phyloP scores from a whole-genome alignment of 2,329 filamentous ascomycete genomes.

The Colletotrichum orchidophilum region DNA sequence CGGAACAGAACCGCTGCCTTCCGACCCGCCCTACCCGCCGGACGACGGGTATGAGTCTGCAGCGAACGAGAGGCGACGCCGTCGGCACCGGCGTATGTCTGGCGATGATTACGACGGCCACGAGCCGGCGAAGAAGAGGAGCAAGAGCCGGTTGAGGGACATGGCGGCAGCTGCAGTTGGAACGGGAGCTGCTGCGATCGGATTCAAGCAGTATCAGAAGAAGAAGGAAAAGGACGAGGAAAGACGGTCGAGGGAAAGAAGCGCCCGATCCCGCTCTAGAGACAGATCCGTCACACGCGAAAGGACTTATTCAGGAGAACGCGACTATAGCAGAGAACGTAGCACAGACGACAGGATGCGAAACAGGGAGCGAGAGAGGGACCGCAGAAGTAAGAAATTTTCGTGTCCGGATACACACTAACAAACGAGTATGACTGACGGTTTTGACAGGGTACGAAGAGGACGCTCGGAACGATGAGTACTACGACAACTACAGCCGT shows the following conservation, averaged over 20 bases:
- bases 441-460: slow-evolving; percentile 46
- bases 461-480: slow-evolving; percentile 44
- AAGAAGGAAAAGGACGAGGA: slow-evolving; percentile 51
- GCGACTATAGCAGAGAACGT: slow-evolving; percentile 35
- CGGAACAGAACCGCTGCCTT: slow-evolving; percentile 65
- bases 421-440: slow-evolving; percentile 23
- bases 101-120: slow-evolving; percentile 46
- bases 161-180: slow-evolving; percentile 64
- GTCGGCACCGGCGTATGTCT: slow-evolving; percentile 47
- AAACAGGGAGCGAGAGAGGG: slow-evolving; percentile 40
- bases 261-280: slow-evolving; percentile 20
- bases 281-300: slow-evolving; percentile 24
- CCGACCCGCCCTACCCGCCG: slow-evolving; percentile 46
- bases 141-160: slow-evolving; percentile 63
- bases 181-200: slow-evolving; percentile 69
- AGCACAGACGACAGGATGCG: slow-evolving; percentile 38
- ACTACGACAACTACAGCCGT: slow-evolving; percentile 48
- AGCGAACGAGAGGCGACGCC: slow-evolving; percentile 53
- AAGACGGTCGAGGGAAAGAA: slow-evolving; percentile 31
- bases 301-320: slow-evolving; percentile 12
- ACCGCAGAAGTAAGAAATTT: slow-evolving; percentile 44
- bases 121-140: slow-evolving; percentile 56
- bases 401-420: background rate
- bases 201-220: slow-evolving; percentile 68
- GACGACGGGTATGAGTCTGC: slow-evolving; percentile 58